A percentile compares a stretch with the other conserved stretches of the same genome.
Evolutionary conservation across 805 yeast species (phyloP).

Genomic region (Hanseniaspora hatyaiensis): DNA sequence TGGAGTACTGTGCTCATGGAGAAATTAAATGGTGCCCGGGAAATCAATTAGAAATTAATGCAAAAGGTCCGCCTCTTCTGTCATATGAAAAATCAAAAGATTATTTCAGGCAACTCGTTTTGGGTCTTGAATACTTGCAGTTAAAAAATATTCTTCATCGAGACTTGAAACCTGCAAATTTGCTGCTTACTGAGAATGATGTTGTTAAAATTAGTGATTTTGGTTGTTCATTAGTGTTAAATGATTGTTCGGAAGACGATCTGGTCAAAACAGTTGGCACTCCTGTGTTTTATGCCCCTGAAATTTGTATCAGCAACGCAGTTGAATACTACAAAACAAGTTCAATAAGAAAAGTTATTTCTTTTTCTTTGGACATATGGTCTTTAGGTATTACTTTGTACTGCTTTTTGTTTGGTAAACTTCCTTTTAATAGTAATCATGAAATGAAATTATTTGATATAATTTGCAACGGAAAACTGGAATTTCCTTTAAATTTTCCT

Average conservation of each 20-base stretch:
- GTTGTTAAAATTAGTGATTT: slow-evolving; percentile 89
- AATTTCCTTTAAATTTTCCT: slow-evolving; percentile 40
- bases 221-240: slow-evolving; percentile 73
- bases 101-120: slow-evolving; percentile 68
- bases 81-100: slow-evolving; percentile 54
- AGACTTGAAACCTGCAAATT: slow-evolving; percentile 90
- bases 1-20: slow-evolving; percentile 83
- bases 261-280: slow-evolving; percentile 95
- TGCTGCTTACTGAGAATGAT: slow-evolving; percentile 57
- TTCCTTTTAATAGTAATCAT: slow-evolving; percentile 81
- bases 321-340: slow-evolving; percentile 28
- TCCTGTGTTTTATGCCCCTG: slow-evolving; percentile 94
- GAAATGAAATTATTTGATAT: slow-evolving; percentile 59
- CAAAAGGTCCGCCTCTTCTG: slow-evolving; percentile 52
- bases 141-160: slow-evolving; percentile 84
- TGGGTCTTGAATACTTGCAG: slow-evolving; percentile 85
- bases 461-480: slow-evolving; percentile 51
- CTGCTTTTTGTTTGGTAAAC: slow-evolving; percentile 73
- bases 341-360: slow-evolving; percentile 35
- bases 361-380: slow-evolving; percentile 91
- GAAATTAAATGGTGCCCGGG: slow-evolving; percentile 66
- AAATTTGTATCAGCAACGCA: slow-evolving; percentile 42
- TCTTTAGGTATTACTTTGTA: slow-evolving; percentile 86
- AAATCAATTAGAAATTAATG: slow-evolving; percentile 32
- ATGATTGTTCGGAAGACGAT: slow-evolving; percentile 49